Conservation (phyloP, 2,329 filamentous ascomycete species). For the Pseudogymnoascus sp. region DNA sequence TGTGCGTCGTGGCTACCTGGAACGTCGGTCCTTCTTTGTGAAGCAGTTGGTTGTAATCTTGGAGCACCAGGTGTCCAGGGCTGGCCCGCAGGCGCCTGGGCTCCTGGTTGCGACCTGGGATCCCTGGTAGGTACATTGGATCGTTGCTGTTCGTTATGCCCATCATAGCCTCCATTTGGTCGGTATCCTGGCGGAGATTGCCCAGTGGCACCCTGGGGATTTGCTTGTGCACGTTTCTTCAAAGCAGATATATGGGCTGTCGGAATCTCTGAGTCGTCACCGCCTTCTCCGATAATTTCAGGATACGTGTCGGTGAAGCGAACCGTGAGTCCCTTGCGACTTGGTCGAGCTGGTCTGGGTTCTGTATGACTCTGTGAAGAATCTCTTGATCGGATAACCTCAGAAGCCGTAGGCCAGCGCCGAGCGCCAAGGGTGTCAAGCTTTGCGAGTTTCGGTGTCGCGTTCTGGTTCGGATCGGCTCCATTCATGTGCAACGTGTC, state of each 20-base stretch:
- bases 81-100: not conserved
- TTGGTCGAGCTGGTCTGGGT: constrained; percentile 31
- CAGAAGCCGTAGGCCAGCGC: constrained; percentile 42
- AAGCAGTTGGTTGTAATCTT: not conserved
- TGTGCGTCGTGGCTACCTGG: not conserved
- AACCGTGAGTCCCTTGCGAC: constrained; percentile 63
- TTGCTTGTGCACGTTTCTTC: constrained; percentile 34
- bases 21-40: not conserved
- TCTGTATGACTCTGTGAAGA: constrained; percentile 20
- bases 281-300: constrained; percentile 82
- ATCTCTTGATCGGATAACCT: constrained; percentile 27
- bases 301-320: constrained; percentile 66
- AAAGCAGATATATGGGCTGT: constrained; percentile 61
- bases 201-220: constrained; percentile 15
- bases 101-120: not conserved
- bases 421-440: constrained; percentile 43
- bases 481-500: constrained; percentile 49
- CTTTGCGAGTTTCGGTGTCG: constrained; percentile 20
- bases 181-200: not conserved
- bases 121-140: not conserved
- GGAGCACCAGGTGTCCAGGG: not conserved
- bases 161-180: not conserved
- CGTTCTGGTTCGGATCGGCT: constrained; percentile 34
- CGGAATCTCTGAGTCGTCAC: constrained; percentile 72
- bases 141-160: not conserved